Conservation (phyloP, 345 rosid genomes). For the Eutrema heterophyllum region DNA sequence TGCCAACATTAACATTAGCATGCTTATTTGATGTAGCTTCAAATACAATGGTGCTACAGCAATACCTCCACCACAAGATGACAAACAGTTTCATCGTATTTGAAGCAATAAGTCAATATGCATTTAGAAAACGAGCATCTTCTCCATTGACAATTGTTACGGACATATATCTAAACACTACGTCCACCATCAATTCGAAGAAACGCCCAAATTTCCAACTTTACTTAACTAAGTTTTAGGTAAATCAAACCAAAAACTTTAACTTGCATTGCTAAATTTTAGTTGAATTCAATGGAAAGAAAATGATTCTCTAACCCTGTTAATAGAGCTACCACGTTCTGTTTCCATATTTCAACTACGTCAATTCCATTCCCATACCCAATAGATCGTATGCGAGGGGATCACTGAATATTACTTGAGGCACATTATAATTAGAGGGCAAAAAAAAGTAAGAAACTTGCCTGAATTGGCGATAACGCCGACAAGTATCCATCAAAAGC, state of each 20-base stretch:
- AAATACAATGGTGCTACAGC: background rate
- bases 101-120: background rate
- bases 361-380: background rate
- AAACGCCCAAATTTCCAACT: background rate
- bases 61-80: conserved; percentile 8
- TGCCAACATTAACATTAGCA: background rate
- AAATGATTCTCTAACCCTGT: background rate
- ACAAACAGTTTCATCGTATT: background rate
- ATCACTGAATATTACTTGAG: background rate
- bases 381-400: background rate
- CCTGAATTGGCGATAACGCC: conserved; percentile 98
- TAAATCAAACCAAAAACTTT: background rate
- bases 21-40: background rate
- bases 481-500: conserved; percentile 97
- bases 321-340: background rate
- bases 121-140: background rate
- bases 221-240: background rate
- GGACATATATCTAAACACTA: background rate
- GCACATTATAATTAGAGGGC: background rate
- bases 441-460: conserved; percentile 14
- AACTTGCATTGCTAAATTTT: conserved; percentile 2
- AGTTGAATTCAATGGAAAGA: background rate
- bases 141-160: background rate
- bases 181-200: background rate
- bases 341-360: background rate